phyloP scores from a whole-genome alignment of 257 asterid genomes.

The Scutellaria galericulata region DNA sequence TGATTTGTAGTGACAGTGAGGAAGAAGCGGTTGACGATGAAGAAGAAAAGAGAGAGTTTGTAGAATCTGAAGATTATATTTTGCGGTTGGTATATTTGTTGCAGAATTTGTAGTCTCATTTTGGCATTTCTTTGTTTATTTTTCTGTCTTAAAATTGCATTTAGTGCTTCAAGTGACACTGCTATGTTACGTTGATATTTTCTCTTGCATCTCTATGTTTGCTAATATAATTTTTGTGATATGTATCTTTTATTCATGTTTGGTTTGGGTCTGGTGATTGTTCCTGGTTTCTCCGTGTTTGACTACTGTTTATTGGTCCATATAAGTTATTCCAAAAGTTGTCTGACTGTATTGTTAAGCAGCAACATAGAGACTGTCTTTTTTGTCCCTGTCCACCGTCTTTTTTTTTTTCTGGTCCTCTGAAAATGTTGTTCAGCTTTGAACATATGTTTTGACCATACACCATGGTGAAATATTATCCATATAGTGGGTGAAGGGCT shows the following conservation, averaged over 20 bases:
- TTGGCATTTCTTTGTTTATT: constrained; percentile 21
- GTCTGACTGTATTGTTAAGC: constrained; percentile 12
- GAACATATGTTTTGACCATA: not conserved
- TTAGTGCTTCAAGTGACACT: constrained; percentile 18
- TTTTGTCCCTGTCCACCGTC: not conserved
- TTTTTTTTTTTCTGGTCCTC: not conserved
- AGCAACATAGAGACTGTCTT: not conserved
- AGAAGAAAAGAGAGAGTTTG: constrained; percentile 88
- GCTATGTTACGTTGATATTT: constrained; percentile 18
- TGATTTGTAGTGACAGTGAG: constrained; percentile 95
- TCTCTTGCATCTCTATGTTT: constrained; percentile 25
- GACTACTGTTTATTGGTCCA: constrained; percentile 9
- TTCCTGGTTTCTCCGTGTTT: constrained; percentile 18
- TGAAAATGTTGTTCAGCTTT: not conserved
- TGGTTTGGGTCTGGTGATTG: not conserved
- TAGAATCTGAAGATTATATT: constrained; percentile 83
- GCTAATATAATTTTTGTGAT: constrained; percentile 2
- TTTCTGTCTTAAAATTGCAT: constrained; percentile 11
- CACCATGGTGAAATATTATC: not conserved
- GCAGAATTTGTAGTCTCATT: constrained; percentile 32
- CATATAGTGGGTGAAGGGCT: not conserved
- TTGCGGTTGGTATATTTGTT: constrained; percentile 69
- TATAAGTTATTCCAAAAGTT: constrained; percentile 9
- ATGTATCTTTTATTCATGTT: constrained; percentile 1
- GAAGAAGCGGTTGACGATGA: constrained; percentile 81